Evolutionary conservation across 352 stramenopile species (phyloP).

Genomic region (Heterotrichella gracilis): DNA sequence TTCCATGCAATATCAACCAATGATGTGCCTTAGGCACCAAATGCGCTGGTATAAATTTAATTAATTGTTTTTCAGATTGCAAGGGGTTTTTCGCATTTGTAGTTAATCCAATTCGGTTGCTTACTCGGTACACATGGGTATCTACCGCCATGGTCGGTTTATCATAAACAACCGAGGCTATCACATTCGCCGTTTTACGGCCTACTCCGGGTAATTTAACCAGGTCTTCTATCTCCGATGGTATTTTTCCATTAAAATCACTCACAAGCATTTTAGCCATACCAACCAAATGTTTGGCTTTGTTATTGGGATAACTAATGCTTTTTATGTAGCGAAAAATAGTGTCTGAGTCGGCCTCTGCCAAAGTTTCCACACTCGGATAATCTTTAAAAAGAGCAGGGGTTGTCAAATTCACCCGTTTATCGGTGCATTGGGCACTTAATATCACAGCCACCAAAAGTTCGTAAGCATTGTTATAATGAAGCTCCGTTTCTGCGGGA

Average conservation of each 20-base stretch:
- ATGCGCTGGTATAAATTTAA: neutral
- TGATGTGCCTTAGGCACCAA: neutral
- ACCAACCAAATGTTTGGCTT: constrained; percentile 3
- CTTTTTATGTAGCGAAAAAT: neutral
- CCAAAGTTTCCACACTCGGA: neutral
- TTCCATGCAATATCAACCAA: constrained; percentile 5
- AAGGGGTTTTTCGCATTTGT: constrained; percentile 1
- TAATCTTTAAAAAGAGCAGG: neutral
- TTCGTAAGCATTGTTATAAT: neutral
- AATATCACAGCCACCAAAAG: neutral
- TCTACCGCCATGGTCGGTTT: neutral
- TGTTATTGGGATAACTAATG: constrained; percentile 1
- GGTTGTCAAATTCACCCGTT: neutral
- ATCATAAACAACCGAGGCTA: neutral
- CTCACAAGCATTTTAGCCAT: neutral
- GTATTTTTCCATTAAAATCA: neutral
- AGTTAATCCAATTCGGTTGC: neutral
- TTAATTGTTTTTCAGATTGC: constrained; percentile 2
- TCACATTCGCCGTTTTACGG: neutral
- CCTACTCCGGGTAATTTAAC: neutral
- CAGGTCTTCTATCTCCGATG: neutral
- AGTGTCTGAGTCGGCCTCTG: neutral
- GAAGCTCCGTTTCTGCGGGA: neutral
- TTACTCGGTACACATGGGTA: neutral
- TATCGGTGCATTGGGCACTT: neutral